Conservation (phyloP, 805 yeast species). For the Myxozyma neglecta region DNA sequence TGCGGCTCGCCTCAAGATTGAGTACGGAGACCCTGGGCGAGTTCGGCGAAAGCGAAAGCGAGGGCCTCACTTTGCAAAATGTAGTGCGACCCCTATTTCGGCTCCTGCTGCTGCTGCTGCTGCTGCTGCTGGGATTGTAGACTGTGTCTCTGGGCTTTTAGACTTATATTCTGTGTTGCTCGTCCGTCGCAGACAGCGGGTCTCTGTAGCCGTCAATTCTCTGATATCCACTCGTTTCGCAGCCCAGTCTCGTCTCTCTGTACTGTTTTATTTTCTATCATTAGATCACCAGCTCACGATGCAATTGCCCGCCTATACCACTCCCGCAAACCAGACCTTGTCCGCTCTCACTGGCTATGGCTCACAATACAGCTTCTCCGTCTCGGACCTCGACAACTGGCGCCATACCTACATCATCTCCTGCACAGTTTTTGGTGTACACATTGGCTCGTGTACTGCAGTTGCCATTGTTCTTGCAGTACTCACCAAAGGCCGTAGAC, state of each 20-base stretch:
- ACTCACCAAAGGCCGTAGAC: slow-evolving; percentile 49
- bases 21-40: too few species aligned
- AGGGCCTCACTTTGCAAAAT: too few species aligned
- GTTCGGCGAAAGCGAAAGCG: too few species aligned
- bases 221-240: too few species aligned
- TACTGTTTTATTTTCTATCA: not conserved
- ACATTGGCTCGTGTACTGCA: slow-evolving; percentile 29
- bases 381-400: slow-evolving; percentile 20
- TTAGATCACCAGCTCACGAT: not conserved
- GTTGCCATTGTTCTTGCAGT: slow-evolving; percentile 37
- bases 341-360: slow-evolving; percentile 8
- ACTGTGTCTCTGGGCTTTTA: too few species aligned
- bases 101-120: too few species aligned
- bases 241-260: not conserved
- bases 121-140: too few species aligned
- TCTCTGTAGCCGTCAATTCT: too few species aligned
- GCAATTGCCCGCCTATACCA: not conserved
- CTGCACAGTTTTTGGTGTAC: slow-evolving; percentile 29
- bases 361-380: not conserved
- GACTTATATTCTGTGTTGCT: too few species aligned
- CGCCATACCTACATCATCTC: not conserved
- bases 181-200: too few species aligned
- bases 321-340: slow-evolving; percentile 25
- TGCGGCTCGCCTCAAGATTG: not conserved
- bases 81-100: too few species aligned